phyloP scores from a whole-genome alignment of 257 asterid genomes.

The Capsicum chinense region DNA sequence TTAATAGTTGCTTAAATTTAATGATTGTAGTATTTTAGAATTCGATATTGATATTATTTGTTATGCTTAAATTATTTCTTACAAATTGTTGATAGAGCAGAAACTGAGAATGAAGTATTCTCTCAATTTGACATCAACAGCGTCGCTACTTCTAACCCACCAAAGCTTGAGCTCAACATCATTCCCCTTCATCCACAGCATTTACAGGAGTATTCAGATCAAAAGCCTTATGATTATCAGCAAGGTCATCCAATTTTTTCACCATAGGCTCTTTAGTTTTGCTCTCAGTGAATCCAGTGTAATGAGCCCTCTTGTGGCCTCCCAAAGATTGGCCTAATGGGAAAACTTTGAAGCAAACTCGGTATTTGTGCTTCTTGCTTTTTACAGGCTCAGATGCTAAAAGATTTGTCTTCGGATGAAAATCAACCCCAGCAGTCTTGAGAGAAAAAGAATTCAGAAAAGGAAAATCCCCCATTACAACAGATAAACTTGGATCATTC shows the following conservation, averaged over 20 bases:
- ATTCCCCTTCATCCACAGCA: conserved; percentile 36
- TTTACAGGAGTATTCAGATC: conserved; percentile 56
- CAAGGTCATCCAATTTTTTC: conserved; percentile 36
- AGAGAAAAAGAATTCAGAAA: conserved; percentile 32
- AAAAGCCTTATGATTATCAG: conserved; percentile 33
- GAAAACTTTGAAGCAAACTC: conserved; percentile 66
- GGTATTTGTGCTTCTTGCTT: conserved; percentile 48
- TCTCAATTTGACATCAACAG: conserved; percentile 49
- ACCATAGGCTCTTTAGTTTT: conserved; percentile 37
- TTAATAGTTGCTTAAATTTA: no score
- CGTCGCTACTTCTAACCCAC: conserved; percentile 44
- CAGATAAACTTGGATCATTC: conserved; percentile 20
- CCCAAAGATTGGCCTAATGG: conserved; percentile 81
- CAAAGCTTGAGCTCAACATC: conserved; percentile 44
- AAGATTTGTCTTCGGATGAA: conserved; percentile 10
- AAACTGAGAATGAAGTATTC: conserved; percentile 18
- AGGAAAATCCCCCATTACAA: conserved; percentile 14
- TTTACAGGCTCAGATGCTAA: conserved; percentile 35
- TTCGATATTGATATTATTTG: no score
- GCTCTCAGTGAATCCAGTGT: conserved; percentile 41
- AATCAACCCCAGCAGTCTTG: conserved; percentile 30
- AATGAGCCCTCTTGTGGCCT: conserved; percentile 89
- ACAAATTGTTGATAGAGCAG: background rate
- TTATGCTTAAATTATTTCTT: no score
- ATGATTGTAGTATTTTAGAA: no score